Evolutionary conservation across 805 yeast species (phyloP), one percentile per base, ranked within the genome.

Genomic region (Candida sakaeoensis): DNA sequence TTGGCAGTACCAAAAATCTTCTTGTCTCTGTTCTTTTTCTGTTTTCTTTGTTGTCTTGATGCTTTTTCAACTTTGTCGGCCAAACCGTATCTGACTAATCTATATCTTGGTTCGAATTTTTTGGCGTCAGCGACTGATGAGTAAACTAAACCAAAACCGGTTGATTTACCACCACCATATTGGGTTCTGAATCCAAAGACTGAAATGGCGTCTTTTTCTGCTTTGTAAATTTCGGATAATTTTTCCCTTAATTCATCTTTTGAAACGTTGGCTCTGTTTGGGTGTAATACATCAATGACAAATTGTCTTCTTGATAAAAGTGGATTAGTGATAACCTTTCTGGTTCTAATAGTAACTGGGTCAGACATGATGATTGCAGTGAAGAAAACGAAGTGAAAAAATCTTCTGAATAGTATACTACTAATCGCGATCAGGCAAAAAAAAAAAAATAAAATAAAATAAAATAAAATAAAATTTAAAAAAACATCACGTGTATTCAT

Each of bases 31-130:
- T 93, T 93, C 90, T 93, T 91, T 89, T 85, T 88, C 82, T 91
- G 98, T 78, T 93, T 93, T 83, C 99, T 88, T 82, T 93, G 99
- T 80, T 90, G 96, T 89, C 98, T 90, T 63, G 97, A 88, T 63
- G 96, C 79, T 81, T 88, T 89, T 76, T 91, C 97, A 65, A 84
- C 90, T 83, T 87, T 89, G 61, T 77, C 78, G 68, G 95, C 97
- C 70, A 90, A 81, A 67, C 98, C 98, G 81, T 87, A 85, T 85
- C 99, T 90, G 62, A 93, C 95, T 69, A 88, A 87, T 79, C 99
- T 90, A 95, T 93, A 93, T 58, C 88, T 69, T 78, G 99, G 99
- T 81, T 93, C 99, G 74, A 93, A 91, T 75, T 82, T 90, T 85
- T 90, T 87, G 69, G 96, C 91, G 70, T 90, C 96, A 62, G 95